These are phyloP conservation scores for Halophytophthora polymorphica DNA, from an alignment of 352 stramenopile genomes.

Conservation along the genomic window DNA sequence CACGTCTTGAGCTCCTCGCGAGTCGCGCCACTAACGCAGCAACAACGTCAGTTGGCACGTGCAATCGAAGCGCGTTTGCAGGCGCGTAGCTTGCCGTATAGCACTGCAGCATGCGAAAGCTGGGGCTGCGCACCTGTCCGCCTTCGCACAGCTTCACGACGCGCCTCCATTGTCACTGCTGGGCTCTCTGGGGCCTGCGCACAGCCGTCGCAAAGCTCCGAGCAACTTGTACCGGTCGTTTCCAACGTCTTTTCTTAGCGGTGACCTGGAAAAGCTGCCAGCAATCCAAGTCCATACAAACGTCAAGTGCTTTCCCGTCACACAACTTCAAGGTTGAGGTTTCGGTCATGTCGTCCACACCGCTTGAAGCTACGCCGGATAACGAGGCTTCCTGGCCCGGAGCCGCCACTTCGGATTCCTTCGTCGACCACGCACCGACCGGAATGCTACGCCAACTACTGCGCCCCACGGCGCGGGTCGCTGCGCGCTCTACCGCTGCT, in stretches of 20 bases:
- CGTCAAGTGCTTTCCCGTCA: constrained; percentile 3
- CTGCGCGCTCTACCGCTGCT: constrained; percentile 1
- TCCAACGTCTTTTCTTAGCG: constrained; percentile 8
- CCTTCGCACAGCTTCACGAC: no score
- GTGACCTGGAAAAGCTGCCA: constrained; percentile 5
- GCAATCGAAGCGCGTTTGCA: no score
- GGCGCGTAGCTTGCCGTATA: no score
- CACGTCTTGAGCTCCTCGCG: neutral
- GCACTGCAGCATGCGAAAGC: no score
- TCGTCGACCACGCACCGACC: neutral
- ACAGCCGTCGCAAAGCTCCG: no score
- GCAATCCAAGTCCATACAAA: constrained; percentile 9
- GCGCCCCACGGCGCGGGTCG: constrained; percentile 12
- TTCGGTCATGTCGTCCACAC: constrained; percentile 13
- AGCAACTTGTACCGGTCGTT: constrained; percentile 3
- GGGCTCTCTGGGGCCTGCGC: no score
- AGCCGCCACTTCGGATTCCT: neutral
- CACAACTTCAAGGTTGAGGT: constrained; percentile 25
- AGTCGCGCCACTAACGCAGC: no score
- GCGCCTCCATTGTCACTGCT: no score
- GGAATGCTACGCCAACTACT: constrained; percentile 29
- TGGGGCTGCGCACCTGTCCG: no score
- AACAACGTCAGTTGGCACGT: no score
- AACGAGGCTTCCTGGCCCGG: constrained; percentile 1
- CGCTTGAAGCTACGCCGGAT: constrained; percentile 26